phyloP scores from a whole-genome alignment of 768 basidiomycete species.

The Boletellus ananas region DNA sequence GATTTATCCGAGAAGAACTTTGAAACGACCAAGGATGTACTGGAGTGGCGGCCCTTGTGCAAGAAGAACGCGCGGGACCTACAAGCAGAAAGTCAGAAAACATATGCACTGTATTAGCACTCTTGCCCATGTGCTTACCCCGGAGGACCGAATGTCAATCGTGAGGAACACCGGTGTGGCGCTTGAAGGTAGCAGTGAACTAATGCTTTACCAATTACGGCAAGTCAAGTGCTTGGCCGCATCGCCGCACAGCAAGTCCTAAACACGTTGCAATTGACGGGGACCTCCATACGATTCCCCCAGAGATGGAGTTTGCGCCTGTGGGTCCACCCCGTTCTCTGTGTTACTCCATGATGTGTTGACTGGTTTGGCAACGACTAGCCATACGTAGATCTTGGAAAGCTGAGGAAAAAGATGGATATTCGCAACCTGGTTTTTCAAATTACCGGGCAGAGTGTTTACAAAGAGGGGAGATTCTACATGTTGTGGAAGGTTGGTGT shows the following conservation, averaged over 20 bases:
- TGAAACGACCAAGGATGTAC: neutral
- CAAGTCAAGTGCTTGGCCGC: constrained; percentile 14
- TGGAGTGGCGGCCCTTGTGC: constrained; percentile 4
- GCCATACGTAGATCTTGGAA: constrained; percentile 18
- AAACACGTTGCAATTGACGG: constrained; percentile 24
- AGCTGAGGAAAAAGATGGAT: constrained; percentile 24
- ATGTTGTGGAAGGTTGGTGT: constrained; percentile 25
- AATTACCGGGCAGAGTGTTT: constrained; percentile 5
- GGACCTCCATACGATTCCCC: neutral
- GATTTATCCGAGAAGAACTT: constrained; percentile 1
- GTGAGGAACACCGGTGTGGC: too few relatives aligned
- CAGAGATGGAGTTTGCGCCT: constrained; percentile 26
- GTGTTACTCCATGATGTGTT: neutral
- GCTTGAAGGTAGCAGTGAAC: too few relatives aligned
- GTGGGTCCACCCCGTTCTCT: constrained; percentile 23
- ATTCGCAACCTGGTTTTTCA: constrained; percentile 22
- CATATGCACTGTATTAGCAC: neutral
- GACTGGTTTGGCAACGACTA: constrained; percentile 2
- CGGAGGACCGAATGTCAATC: neutral
- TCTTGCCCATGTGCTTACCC: neutral
- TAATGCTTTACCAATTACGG: constrained; percentile 14
- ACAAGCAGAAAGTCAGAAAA: neutral
- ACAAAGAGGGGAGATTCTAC: constrained; percentile 19
- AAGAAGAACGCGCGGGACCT: constrained; percentile 1
- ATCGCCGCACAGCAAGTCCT: constrained; percentile 12